Evolutionary conservation across 23 red algal species (phyloP), one percentile per base, ranked within the genome.

Genomic region (Cyanidium caldarium): DNA sequence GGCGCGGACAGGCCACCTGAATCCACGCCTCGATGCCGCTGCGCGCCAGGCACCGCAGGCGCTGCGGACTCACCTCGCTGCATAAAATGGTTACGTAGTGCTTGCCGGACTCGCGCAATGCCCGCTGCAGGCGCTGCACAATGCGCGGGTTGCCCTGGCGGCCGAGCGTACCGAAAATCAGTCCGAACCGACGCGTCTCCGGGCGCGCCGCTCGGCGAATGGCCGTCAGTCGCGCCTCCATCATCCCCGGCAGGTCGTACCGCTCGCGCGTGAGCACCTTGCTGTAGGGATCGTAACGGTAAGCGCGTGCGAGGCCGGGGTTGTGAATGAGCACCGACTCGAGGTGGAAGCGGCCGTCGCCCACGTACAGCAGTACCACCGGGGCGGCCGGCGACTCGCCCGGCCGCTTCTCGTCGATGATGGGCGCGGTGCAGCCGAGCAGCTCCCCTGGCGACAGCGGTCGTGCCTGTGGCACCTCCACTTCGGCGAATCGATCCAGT

Each of bases 261-360:
- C 42, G 43, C 65, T 98, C 92, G 36, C 75, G 41, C 2, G 92
- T 98, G 29, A 88, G 45, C 26, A 13, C 21, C 66, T 98, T 98
- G 21, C 67, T 65, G 72, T 98, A 98, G 0, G 92, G 92, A 57
- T 98, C 92, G 70, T 98, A 88, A 33, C 92, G 84, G 45, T 77
- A 82, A 14, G 84, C 73, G 13, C 35, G 70, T 28, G 19, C 51
- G 30, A 98, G 15, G 10, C 41, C 13, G 1, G 92, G 83, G 69
- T 98, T 98, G 16, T 84, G 77, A 73, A 98, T 98, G 84, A 98
- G 88, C 34, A 70, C 86, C 21, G 84, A 80, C 57, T 98, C 92
- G 15, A 98, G 78, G 56, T 98, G 92, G 58, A 98, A 98, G 20
- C 92, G 78, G 13, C 92, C 92, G 61, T 98, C 92, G 15, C 73